Evolutionary conservation across 306 rosid species (phyloP).

Genomic region (Albizia julibrissin): DNA sequence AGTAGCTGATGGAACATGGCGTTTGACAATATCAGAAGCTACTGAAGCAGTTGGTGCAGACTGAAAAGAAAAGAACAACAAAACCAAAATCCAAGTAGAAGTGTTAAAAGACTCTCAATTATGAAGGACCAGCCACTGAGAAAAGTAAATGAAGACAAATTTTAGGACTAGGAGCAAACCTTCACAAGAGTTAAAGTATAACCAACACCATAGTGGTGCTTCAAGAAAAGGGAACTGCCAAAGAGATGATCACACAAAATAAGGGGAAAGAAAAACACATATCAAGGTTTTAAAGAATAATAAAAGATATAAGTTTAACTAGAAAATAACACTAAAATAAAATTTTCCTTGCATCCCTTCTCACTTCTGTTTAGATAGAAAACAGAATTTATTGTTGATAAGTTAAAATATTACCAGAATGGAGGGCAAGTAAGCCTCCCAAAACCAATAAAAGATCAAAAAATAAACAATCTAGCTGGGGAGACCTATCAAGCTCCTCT

Average conservation of each 20-base stretch:
- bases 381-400: neutral
- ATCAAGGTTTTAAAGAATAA: neutral
- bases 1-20: constrained; percentile 85
- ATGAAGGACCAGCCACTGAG: constrained; percentile 22
- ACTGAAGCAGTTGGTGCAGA: constrained; percentile 81
- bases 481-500: neutral
- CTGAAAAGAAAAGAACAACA: constrained; percentile 51
- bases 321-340: neutral
- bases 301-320: neutral
- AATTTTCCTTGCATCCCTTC: neutral
- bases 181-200: constrained; percentile 91
- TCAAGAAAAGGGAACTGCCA: constrained; percentile 90
- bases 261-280: constrained; percentile 14
- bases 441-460: neutral
- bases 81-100: constrained; percentile 27
- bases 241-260: constrained; percentile 34
- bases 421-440: neutral
- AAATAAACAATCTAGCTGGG: neutral
- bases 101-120: constrained; percentile 26
- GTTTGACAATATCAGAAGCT: constrained; percentile 84
- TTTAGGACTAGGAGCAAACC: constrained; percentile 50
- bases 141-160: constrained; percentile 29
- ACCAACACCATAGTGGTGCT: constrained; percentile 97
- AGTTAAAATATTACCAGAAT: neutral
- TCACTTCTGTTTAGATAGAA: neutral